Evolutionary conservation across 2,329 filamentous ascomycete genomes (phyloP), one percentile per base, ranked within the genome.

Genomic region (Zasmidium cellare): DNA sequence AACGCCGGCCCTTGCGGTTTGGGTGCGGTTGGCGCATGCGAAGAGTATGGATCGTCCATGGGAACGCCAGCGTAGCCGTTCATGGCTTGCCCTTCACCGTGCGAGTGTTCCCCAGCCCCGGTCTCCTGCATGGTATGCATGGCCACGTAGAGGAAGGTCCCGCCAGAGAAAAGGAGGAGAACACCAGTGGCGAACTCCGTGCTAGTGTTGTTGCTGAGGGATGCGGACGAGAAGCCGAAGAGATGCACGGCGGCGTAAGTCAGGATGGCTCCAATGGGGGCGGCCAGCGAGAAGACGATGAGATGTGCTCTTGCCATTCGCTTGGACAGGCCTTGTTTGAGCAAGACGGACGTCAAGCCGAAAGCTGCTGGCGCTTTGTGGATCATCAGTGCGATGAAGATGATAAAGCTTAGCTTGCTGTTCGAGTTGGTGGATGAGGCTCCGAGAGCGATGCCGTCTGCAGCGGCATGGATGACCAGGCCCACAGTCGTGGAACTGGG

Each of bases 81-180:
- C 56, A 60, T 60, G 2, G 71, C 74, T 2, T 76, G 75, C 20
- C 51, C 51, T 12, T 65, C 65, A 3, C 35, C 35, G 46, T 6
- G 77, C 68, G 68, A 84, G 85, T 52, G 85, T 82, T 73, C 65
- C 47, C 63, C 48, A 7, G 71, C 67, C 19, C 64, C 65, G 20
- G 87, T 84, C 69, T 96, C 92, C 71, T 96, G 90, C 91, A 97
- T 96, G 0, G 92, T 92, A 71, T 99, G 94, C 92, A 97, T 97
- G 1, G 94, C 94, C 46, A 99, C 94, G 70, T 97, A 97, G 88
- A 99, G 76, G 71, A 99, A 99, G 0, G 94, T 99, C 16, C 94
- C 94, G 0, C 89, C 94, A 0, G 91, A 96, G 72, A 99, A 99
- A n/a, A 97, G 79, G 9, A 99, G 79, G 46, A 97, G 78, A 81